Conservation (phyloP, 306 rosid species). For the Astragalus glycyphyllos region DNA sequence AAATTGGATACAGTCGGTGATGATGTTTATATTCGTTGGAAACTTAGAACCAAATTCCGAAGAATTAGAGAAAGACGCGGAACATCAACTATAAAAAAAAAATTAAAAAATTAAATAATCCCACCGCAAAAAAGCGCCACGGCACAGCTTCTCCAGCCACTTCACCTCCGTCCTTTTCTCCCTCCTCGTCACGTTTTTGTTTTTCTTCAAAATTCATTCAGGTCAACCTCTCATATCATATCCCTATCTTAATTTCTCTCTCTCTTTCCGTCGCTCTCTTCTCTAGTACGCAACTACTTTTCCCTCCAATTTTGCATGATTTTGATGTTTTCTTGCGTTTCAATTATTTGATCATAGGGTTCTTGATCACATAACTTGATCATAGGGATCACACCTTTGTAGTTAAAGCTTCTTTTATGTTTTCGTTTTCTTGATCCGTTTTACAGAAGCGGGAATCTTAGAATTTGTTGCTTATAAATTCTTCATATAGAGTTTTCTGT, state of each 20-base stretch:
- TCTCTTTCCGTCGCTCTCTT: neutral
- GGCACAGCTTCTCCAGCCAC: neutral
- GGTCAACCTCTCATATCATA: constrained; percentile 44
- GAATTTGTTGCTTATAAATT: neutral
- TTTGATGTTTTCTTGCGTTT: constrained; percentile 25
- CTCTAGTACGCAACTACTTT: constrained; percentile 8
- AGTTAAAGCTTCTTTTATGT: neutral
- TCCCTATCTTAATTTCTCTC: constrained; percentile 15
- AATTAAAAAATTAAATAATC: neutral
- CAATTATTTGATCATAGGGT: constrained; percentile 41
- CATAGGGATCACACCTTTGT: constrained; percentile 29
- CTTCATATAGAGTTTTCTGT: neutral
- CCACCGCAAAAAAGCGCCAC: neutral
- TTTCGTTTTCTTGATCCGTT: neutral
- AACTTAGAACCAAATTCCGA: neutral
- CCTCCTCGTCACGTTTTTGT: constrained; percentile 3
- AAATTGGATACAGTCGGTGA: too few relatives aligned
- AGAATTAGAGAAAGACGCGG: neutral
- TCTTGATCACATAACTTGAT: constrained; percentile 23
- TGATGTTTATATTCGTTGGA: too few relatives aligned
- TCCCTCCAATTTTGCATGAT: constrained; percentile 34
- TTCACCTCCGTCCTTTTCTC: constrained; percentile 16
- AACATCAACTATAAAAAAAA: neutral
- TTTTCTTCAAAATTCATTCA: neutral
- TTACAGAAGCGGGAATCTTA: neutral